Percentiles rank a stretch among this genome's conserved stretches.
Evolutionary conservation across 148 eudicot genomes (phyloP).

Genomic region (Talinum fruticosum): DNA sequence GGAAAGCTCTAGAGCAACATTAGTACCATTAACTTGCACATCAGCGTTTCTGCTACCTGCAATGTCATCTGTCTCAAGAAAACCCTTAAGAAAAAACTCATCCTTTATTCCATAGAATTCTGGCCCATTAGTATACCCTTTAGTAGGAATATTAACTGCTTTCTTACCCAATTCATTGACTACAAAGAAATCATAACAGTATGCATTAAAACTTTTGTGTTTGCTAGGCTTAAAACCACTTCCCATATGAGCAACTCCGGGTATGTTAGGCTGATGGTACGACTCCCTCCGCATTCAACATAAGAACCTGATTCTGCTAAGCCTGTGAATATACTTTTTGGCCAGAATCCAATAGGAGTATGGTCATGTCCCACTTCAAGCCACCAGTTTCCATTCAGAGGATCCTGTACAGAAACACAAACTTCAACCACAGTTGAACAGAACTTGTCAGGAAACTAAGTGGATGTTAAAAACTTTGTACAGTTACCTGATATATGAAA

Average conservation of each 20-base stretch:
- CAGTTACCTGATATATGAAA: constrained; percentile 3
- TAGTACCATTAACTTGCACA: neutral
- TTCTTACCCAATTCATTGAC: neutral
- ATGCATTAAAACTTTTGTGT: neutral
- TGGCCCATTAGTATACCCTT: constrained; percentile 3
- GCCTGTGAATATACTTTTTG: neutral
- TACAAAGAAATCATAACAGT: neutral
- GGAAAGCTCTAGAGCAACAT: neutral
- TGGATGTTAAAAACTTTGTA: neutral
- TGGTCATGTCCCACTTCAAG: constrained; percentile 12
- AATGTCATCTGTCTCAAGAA: neutral
- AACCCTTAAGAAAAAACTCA: neutral
- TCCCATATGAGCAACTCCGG: constrained; percentile 9
- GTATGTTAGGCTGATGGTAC: neutral
- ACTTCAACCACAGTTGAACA: neutral
- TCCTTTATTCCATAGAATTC: neutral
- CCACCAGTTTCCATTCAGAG: constrained; percentile 3
- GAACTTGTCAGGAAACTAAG: neutral
- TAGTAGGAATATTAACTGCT: neutral
- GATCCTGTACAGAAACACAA: neutral
- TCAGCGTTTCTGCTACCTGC: neutral
- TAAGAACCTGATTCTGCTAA: constrained; percentile 14
- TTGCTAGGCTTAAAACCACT: constrained; percentile 11
- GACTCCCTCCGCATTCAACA: constrained; percentile 10
- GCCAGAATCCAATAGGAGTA: constrained; percentile 11